Base-by-base conservation (phyloP, 257 asterid species). In the Striga asiatica region DNA sequence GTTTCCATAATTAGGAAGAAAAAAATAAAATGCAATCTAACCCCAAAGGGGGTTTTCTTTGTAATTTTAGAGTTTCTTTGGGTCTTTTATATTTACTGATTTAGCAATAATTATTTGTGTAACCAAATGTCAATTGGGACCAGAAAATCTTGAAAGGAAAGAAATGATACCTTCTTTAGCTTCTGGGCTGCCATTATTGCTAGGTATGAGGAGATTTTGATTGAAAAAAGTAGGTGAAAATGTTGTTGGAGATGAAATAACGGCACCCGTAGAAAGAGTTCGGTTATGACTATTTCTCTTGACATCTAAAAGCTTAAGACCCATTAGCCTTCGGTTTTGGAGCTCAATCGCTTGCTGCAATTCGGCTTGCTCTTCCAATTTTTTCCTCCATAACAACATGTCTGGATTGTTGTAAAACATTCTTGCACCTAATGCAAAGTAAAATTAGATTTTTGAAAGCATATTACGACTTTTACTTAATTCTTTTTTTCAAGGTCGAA, bases 311-410 rank as follows among this genome's bases (percentile, higher is more conserved):
- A 83, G 86, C 46, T 81, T 86, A 10, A 83, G 70, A 47, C 74
- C 64, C 81, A 81, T 55, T 0, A 83, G 60, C 42, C 89, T 70
- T 74, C 82, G 16, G 48, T 74, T 83, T 54, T 81, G 89, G 5
- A 83, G 76, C 14, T 83, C 94, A 43, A 83, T 76, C 5, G 82
- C 86, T 47, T 80, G 83, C 45, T 80, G 83, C 56, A 83, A 47
- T 64, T 82, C 83, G 21, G 81, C 79, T 28, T 78, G 91, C 37
- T 80, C 88, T 63, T 82, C 88, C n/a, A 80, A 45, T 62, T 82
- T 82, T 60, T 79, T 77, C 72, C 85, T 73, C 93, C 79, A 82
- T 7, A 82, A n/a, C n/a, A n/a, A 25, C 70, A 75, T 66, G 57
- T 83, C 89, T 31, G 70, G 84, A 8, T 74, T 73, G 56, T 74